Conservation (phyloP, 805 yeast species). For the Candida palmyrensis region DNA sequence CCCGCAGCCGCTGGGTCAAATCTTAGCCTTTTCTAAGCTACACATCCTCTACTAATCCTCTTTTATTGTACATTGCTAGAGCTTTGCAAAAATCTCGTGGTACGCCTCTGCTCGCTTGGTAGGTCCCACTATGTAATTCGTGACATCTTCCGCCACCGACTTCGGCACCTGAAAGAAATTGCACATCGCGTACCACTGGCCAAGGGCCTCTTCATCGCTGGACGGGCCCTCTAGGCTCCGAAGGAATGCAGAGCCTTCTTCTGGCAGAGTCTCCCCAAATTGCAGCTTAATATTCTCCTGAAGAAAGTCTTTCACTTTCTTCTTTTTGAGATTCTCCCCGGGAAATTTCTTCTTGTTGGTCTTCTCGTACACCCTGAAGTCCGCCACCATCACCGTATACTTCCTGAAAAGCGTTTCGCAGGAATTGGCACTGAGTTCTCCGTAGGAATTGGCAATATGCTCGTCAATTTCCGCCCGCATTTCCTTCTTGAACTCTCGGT, state of each 20-base stretch:
- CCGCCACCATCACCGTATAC: constrained; percentile 22
- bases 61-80: too few species aligned
- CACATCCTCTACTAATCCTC: too few species aligned
- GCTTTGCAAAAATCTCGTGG: too few species aligned
- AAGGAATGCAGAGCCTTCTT: not conserved
- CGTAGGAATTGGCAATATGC: constrained; percentile 3
- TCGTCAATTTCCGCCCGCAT: constrained; percentile 11
- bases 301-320: constrained; percentile 19
- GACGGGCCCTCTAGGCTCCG: not conserved
- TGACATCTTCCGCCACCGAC: constrained; percentile 18
- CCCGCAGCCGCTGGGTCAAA: too few species aligned
- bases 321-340: constrained; percentile 25
- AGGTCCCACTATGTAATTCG: constrained; percentile 37
- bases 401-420: constrained; percentile 20
- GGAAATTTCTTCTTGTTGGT: constrained; percentile 14
- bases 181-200: constrained; percentile 10
- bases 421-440: constrained; percentile 10
- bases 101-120: constrained; percentile 31
- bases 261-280: not conserved
- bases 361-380: constrained; percentile 25
- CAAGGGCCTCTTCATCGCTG: constrained; percentile 1
- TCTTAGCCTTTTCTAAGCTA: too few species aligned
- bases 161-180: constrained; percentile 15
- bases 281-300: not conserved
- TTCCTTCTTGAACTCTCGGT: constrained; percentile 19